These are phyloP conservation scores for Capronia americana DNA, from an alignment of 2,329 filamentous ascomycete genomes.

Conservation along the genomic window DNA sequence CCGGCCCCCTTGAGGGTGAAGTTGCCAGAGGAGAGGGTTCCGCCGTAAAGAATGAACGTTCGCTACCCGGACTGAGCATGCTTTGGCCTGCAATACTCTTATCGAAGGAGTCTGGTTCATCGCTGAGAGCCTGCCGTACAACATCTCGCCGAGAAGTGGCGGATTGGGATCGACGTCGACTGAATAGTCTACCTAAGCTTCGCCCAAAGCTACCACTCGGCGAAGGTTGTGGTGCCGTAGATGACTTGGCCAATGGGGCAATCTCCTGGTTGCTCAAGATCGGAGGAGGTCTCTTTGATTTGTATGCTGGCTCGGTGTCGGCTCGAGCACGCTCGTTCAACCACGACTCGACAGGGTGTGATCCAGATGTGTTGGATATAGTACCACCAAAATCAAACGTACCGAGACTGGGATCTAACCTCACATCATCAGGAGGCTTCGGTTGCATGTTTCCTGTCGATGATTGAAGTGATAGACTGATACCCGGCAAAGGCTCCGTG, in stretches of 20 bases:
- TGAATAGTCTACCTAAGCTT: constrained; percentile 34
- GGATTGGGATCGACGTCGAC: constrained; percentile 34
- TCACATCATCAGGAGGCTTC: background rate
- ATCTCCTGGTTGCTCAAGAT: constrained; percentile 24
- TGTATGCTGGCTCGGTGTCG: constrained; percentile 35
- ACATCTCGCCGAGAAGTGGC: constrained; percentile 28
- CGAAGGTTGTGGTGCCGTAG: constrained; percentile 30
- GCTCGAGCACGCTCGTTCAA: constrained; percentile 18
- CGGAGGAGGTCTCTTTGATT: constrained; percentile 36
- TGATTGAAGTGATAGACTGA: background rate
- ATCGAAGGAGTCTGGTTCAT: constrained; percentile 33
- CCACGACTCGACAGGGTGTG: background rate
- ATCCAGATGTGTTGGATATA: constrained; percentile 2
- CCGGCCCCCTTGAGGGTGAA: constrained; percentile 19
- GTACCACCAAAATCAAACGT: constrained; percentile 26
- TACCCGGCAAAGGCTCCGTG: background rate
- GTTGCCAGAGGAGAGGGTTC: constrained; percentile 28
- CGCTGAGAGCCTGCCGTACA: constrained; percentile 34
- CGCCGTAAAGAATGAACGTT: constrained; percentile 27
- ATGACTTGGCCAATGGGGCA: constrained; percentile 14
- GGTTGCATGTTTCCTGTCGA: constrained; percentile 14
- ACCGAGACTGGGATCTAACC: constrained; percentile 15
- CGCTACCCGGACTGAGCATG: constrained; percentile 27
- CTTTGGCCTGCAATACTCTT: constrained; percentile 8
- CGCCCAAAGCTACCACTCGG: constrained; percentile 27